These are phyloP conservation scores for Euphorbia celastroides DNA, from an alignment of 441 rosid genomes.

Conservation along the genomic window DNA sequence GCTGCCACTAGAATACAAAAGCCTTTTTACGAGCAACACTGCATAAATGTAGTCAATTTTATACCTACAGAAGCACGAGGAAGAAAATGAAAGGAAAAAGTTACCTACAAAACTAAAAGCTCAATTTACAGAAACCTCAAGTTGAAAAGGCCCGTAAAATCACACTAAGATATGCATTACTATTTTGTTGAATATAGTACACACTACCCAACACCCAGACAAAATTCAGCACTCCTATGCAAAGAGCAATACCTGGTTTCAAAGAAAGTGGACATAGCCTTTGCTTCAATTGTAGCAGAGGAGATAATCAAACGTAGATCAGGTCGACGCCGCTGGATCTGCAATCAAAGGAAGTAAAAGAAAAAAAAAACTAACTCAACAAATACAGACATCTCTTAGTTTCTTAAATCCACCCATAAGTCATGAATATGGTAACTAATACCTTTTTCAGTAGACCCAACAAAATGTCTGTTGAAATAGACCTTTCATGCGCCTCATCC, in stretches of 20 bases:
- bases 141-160: not conserved
- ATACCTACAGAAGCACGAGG: not conserved
- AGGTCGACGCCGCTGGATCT: slow-evolving; percentile 88
- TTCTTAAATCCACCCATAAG: slow-evolving; percentile 4
- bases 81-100: not conserved
- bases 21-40: not conserved
- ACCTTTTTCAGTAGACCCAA: slow-evolving; percentile 96
- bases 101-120: not conserved
- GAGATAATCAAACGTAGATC: slow-evolving; percentile 85
- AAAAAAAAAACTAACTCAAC: slow-evolving; percentile 2
- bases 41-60: not conserved
- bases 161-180: not conserved
- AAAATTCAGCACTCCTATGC: slow-evolving; percentile 9
- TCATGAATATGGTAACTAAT: slow-evolving; percentile 8
- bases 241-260: slow-evolving; percentile 48
- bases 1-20: not conserved
- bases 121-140: not conserved
- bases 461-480: slow-evolving; percentile 89
- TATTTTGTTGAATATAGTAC: not conserved
- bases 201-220: not conserved
- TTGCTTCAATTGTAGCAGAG: slow-evolving; percentile 95
- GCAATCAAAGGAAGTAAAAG: slow-evolving; percentile 17
- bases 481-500: slow-evolving; percentile 99
- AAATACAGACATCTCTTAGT: slow-evolving; percentile 8
- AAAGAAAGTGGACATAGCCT: slow-evolving; percentile 79